Evolutionary conservation across 2,329 filamentous ascomycete species (phyloP), one percentile per base, ranked within the genome.

Genomic region (Ophiostoma fasciatum): DNA sequence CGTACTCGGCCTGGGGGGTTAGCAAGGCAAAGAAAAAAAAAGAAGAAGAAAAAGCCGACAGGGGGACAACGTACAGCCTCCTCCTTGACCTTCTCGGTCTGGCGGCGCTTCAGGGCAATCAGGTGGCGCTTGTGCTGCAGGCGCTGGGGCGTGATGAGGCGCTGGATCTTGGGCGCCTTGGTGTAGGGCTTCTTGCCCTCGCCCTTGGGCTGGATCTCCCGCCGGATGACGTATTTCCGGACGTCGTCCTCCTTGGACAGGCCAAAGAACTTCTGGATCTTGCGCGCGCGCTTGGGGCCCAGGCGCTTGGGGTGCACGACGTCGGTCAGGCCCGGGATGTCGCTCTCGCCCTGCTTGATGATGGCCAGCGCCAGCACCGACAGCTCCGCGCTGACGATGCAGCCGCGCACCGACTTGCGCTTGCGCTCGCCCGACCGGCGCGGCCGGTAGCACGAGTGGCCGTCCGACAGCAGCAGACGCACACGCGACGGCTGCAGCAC

Each of bases 221-320:
- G 90, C 64, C 90, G 90, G 60, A 98, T 96, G 66, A 98, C 90
- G 72, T 94, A 98, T 74, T 96, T 94, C 74, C 90, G 88, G 68
- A 90, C 82, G 82, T 98, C 90, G 75, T 98, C 90, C 80, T 96
- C 87, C 87, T 96, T 96, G 82, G 80, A 88, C 77, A 98, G 82
- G 72, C 84, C 79, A 74, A 96, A 98, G 82, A 98, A 98, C 64
- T 78, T 81, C 68, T 88, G 84, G 71, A 98, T 96, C 85, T 96
- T 98, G 72, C 85, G 94, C 61, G 90, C 90, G 60, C 90, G 83
- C 87, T 98, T 98, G 72, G 90, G 90, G 56, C 90, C 90, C 60
- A 98, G 82, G 58, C 90, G 82, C 83, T 98, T 98, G 66, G 90
- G 90, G 75, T 93, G 82, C 60, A 96, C 85, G 63, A 81, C 77